A percentile compares a stretch with the other conserved stretches of the same genome.
These are phyloP conservation scores for Neonectria coccinea DNA, from an alignment of 2,329 filamentous ascomycete species.

Conservation along the genomic window DNA sequence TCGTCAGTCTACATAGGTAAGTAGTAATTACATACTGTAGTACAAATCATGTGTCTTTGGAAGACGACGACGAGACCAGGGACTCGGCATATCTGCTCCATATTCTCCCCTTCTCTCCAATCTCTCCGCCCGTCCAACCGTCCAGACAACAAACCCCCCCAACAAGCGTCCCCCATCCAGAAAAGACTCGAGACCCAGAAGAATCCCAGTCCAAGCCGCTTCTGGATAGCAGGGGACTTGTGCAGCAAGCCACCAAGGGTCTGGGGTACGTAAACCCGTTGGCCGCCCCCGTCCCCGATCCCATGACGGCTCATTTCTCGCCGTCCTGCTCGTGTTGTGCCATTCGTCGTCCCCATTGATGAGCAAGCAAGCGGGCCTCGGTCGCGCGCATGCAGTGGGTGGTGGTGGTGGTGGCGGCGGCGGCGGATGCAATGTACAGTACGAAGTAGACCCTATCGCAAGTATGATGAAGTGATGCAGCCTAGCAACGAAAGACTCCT, in stretches of 20 bases:
- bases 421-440: not conserved
- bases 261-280: slow-evolving; percentile 37
- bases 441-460: not conserved
- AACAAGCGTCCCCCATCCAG: slow-evolving; percentile 2
- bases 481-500: not conserved
- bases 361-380: no score
- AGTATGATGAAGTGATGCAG: not conserved
- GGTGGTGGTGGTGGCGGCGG: no score
- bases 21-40: no score
- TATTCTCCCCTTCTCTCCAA: slow-evolving; percentile 3
- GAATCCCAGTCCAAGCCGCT: slow-evolving; percentile 38
- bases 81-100: not conserved
- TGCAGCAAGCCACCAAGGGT: slow-evolving; percentile 37
- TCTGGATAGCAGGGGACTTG: slow-evolving; percentile 33
- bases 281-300: not conserved
- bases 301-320: slow-evolving; percentile 22
- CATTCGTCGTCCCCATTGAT: not conserved
- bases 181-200: slow-evolving; percentile 17
- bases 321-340: slow-evolving; percentile 5
- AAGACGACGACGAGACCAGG: not conserved
- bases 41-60: not conserved
- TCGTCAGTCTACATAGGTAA: not conserved
- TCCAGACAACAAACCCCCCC: not conserved
- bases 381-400: no score
- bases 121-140: not conserved